Percentiles rank a stretch among this genome's conserved stretches.
Evolutionary conservation across 139 green algal species (phyloP).

Genomic region (Coelastrella sp.): DNA sequence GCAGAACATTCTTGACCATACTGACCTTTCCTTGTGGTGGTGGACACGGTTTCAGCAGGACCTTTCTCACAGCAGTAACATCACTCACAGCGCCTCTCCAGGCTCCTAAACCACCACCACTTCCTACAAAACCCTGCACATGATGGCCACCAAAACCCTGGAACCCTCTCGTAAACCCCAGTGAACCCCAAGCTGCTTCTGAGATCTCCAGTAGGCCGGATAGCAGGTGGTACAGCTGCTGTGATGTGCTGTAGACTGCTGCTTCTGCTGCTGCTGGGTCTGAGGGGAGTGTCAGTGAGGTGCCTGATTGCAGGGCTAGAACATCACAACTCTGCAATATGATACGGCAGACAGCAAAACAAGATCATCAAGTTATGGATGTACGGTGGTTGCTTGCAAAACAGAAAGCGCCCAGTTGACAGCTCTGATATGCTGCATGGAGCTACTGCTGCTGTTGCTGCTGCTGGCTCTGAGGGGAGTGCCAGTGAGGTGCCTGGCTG

Average conservation of each 20-base stretch:
- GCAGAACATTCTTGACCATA: neutral
- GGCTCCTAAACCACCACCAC: neutral
- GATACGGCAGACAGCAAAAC: neutral
- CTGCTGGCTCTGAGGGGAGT: neutral
- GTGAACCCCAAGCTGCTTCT: neutral
- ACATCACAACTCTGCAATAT: conserved; percentile 4
- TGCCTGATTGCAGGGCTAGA: neutral
- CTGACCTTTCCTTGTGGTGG: neutral
- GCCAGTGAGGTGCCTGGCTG: neutral
- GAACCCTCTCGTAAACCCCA: neutral
- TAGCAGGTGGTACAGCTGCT: conserved; percentile 1
- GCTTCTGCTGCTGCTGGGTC: neutral
- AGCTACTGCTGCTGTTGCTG: neutral
- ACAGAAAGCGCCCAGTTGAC: too few species aligned
- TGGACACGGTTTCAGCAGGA: neutral
- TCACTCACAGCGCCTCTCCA: neutral
- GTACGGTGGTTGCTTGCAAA: neutral
- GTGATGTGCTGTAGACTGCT: neutral
- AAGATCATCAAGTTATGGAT: neutral
- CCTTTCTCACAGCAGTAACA: neutral
- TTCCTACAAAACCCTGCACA: neutral
- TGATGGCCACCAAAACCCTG: neutral
- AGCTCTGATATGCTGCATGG: too few species aligned
- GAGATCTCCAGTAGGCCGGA: neutral
- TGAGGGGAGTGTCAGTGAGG: neutral